Conservation (phyloP, 805 yeast species). For the Huiozyma naganishii region DNA sequence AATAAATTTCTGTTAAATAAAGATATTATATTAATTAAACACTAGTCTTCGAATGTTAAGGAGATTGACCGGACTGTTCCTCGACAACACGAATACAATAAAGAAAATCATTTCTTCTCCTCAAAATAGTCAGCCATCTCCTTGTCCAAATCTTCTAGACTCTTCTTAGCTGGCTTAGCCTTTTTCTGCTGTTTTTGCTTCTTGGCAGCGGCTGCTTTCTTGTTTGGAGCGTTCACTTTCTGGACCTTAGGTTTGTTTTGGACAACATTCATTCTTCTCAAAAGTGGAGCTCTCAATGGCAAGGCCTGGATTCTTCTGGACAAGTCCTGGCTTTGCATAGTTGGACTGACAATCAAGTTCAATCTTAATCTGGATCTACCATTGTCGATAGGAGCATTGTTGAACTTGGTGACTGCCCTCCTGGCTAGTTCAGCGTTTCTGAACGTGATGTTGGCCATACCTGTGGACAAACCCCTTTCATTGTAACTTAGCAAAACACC, state of each 20-base stretch:
- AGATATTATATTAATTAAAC: too few relatives aligned
- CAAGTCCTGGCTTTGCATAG: slow-evolving; percentile 48
- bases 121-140: slow-evolving; percentile 96
- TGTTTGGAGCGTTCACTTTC: slow-evolving; percentile 23
- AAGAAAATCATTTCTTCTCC: slow-evolving; percentile 19
- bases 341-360: slow-evolving; percentile 80
- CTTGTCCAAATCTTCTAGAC: slow-evolving; percentile 88
- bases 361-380: slow-evolving; percentile 67
- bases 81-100: background rate
- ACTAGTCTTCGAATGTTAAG: too few relatives aligned
- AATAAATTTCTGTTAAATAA: too few relatives aligned
- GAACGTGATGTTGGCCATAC: slow-evolving; percentile 83
- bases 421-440: slow-evolving; percentile 57
- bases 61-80: background rate
- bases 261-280: slow-evolving; percentile 11
- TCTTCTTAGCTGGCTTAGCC: slow-evolving; percentile 48
- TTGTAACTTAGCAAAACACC: slow-evolving; percentile 67
- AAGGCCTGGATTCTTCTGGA: slow-evolving; percentile 57
- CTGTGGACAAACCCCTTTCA: slow-evolving; percentile 81
- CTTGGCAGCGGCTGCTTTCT: slow-evolving; percentile 25
- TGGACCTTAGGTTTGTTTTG: slow-evolving; percentile 6
- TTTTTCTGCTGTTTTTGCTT: slow-evolving; percentile 28
- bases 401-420: slow-evolving; percentile 70
- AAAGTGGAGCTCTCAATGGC: slow-evolving; percentile 11
- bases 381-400: slow-evolving; percentile 88